Conservation (phyloP, 768 basidiomycete genomes). For the Mycena galopus region DNA sequence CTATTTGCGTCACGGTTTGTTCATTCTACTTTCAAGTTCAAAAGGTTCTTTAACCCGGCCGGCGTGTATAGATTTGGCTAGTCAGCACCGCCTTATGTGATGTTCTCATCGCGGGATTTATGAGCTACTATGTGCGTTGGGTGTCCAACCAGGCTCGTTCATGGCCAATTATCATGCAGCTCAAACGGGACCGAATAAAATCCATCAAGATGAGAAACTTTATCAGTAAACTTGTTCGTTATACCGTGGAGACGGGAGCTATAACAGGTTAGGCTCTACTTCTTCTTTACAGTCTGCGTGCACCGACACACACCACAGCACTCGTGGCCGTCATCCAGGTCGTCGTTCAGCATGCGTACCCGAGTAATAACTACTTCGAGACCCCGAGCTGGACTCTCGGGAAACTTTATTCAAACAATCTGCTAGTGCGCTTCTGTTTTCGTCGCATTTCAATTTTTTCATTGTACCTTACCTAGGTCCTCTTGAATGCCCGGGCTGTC, state of each 20-base stretch:
- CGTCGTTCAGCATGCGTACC: slow-evolving; percentile 42
- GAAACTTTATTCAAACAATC: slow-evolving; percentile 50
- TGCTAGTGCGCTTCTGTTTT: slow-evolving; percentile 2
- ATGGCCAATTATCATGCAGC: slow-evolving; percentile 31
- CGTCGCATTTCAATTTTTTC: no score
- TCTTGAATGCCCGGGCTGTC: slow-evolving; percentile 15
- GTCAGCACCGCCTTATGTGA: slow-evolving; percentile 49
- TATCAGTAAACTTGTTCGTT: slow-evolving; percentile 47
- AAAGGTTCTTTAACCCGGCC: neutral
- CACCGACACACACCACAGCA: slow-evolving; percentile 36
- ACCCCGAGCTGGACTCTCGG: slow-evolving; percentile 50
- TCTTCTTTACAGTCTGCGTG: neutral
- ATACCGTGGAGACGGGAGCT: slow-evolving; percentile 53
- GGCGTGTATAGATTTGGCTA: slow-evolving; percentile 46
- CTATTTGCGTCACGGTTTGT: slow-evolving; percentile 22
- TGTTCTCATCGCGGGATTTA: slow-evolving; percentile 45
- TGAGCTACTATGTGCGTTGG: slow-evolving; percentile 49
- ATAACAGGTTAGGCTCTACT: slow-evolving; percentile 42
- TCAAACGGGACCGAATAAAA: neutral
- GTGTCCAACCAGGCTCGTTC: no score
- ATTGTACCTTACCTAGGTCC: neutral
- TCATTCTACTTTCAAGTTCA: neutral
- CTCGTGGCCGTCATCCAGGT: slow-evolving; percentile 46
- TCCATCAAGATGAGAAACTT: slow-evolving; percentile 30
- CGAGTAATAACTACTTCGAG: slow-evolving; percentile 42